Evolutionary conservation across 1,284 basidiomycete species (phyloP).

Genomic region (Pyrrhoderma lamaoense): DNA sequence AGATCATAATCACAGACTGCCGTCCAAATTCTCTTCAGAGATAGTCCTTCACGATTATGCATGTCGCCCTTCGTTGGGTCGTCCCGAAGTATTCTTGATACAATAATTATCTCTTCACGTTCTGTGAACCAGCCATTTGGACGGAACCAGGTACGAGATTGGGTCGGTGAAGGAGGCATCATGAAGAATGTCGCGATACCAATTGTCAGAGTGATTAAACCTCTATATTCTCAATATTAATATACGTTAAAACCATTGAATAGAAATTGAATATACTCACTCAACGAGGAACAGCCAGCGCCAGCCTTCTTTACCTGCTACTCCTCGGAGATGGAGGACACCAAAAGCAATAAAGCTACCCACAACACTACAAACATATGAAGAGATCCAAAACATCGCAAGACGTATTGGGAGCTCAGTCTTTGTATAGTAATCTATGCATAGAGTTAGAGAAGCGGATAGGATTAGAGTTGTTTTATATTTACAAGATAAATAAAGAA

Average conservation of each 20-base stretch:
- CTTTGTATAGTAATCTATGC: no score
- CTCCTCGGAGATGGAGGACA: conserved; percentile 52
- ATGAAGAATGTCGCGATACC: conserved; percentile 59
- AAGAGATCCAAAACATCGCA: conserved; percentile 62
- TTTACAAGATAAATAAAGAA: conserved; percentile 58
- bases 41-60: conserved; percentile 73
- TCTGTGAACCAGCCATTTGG: conserved; percentile 67
- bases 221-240: no score
- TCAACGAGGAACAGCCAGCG: conserved; percentile 51
- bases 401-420: conserved; percentile 50
- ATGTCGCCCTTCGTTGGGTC: conserved; percentile 65
- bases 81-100: conserved; percentile 56
- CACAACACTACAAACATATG: conserved; percentile 42
- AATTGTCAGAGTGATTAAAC: conserved; percentile 40
- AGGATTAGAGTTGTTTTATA: conserved; percentile 43
- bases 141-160: conserved; percentile 60
- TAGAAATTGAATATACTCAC: conserved; percentile 27
- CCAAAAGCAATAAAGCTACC: conserved; percentile 59
- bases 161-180: conserved; percentile 64
- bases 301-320: conserved; percentile 52
- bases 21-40: conserved; percentile 43
- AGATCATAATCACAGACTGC: conserved; percentile 58
- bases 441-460: no score
- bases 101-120: conserved; percentile 45
- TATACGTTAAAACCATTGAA: no score